Evolutionary conservation across 2,329 filamentous ascomycete genomes (phyloP), one percentile per base, ranked within the genome.

Genomic region (Fusarium sp.): DNA sequence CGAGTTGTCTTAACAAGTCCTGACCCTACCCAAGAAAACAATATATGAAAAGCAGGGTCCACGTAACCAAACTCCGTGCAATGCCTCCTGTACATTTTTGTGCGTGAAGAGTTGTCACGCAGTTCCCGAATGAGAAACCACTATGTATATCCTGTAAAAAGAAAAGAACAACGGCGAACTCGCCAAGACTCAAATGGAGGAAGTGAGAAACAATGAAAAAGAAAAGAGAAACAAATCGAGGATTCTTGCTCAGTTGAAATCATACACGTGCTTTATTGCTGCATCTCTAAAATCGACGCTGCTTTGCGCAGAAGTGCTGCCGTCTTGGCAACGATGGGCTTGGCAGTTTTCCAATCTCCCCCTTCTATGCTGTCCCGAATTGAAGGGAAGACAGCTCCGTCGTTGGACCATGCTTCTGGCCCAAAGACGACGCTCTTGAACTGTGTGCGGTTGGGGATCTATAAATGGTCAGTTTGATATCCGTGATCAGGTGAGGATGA

Each of bases 351-450:
- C 92, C 91, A 94, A 74, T 97, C 88, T 27, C 87, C 87, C 6
- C 84, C 86, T 67, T 92, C 88, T 43, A 98, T 84, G 11, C 91
- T 90, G 75, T 98, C 94, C 60, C 93, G 87, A 59, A 98, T 92
- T n/a, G 91, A 91, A 1, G 95, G 95, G 81, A 82, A 82, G 65
- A 77, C 75, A 44, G 77, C 75, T 49, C 75, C 75, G 53, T 79
- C 77, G 51, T 79, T 74, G 10, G 90, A 90, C 91, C 93, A 94
- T 5, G 88, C 83, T 75, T 93, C 88, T 1, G 96, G 96, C 3
- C 92, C 95, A 78, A 94, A 97, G 60, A 99, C 83, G 76, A 97
- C 87, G 80, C 98, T 96, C 80, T 97, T 97, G 85, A 94, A 99
- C 81, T 98, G 96, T 8, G 92, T 92, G 70, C 95, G 90, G 74